Evolutionary conservation across 139 green algal species (phyloP).

Genomic region (Volvox africanus): DNA sequence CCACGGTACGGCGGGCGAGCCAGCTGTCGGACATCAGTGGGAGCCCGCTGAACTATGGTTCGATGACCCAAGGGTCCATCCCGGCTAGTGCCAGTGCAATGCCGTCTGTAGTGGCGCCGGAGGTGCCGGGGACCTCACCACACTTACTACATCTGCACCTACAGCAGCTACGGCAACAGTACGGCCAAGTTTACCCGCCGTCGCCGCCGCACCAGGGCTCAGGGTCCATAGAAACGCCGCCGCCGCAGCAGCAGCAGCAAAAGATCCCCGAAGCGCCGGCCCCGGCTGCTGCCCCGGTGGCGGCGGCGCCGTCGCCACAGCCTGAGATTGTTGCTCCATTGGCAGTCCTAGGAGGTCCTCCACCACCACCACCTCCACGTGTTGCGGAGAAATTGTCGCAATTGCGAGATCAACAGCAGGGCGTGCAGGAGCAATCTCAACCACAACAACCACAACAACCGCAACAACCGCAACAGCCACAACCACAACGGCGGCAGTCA

Average conservation of each 20-base stretch:
- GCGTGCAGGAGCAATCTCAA: neutral
- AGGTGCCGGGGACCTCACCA: neutral
- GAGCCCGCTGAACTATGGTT: neutral
- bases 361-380: neutral
- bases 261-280: neutral
- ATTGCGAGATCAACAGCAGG: neutral
- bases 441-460: neutral
- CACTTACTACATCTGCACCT: slow-evolving; percentile 17
- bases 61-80: neutral
- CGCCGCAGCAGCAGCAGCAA: neutral
- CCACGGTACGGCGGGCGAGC: neutral
- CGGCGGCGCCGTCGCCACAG: neutral
- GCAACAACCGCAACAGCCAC: neutral
- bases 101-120: neutral
- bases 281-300: neutral
- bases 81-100: neutral
- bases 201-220: neutral
- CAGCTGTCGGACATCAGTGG: slow-evolving; percentile 4
- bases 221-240: neutral
- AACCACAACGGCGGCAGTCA: neutral
- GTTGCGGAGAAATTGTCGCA: neutral
- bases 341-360: neutral
- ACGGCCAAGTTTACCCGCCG: slow-evolving; percentile 20
- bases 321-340: neutral
- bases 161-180: slow-evolving; percentile 39